Evolutionary conservation across 1,284 basidiomycete species (phyloP).

Genomic region (Ganoderma multipileum): DNA sequence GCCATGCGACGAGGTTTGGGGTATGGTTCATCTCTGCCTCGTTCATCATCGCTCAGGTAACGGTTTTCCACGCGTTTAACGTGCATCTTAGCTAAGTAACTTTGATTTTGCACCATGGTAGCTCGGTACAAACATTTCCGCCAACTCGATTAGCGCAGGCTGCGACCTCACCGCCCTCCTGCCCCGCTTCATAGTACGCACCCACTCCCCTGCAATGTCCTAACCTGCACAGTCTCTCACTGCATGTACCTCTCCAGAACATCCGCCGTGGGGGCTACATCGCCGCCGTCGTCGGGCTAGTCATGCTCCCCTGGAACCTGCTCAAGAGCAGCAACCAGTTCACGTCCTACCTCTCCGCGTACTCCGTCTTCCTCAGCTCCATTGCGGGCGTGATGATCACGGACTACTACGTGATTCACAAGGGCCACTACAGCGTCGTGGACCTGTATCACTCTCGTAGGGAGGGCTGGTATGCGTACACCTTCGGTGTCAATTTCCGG

Average conservation of each 20-base stretch:
- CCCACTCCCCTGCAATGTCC: not conserved
- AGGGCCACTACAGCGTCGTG: slow-evolving; percentile 73
- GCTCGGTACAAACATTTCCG: slow-evolving; percentile 78
- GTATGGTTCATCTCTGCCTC: slow-evolving; percentile 81
- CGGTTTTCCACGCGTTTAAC: slow-evolving; percentile 22
- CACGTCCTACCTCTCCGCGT: slow-evolving; percentile 85
- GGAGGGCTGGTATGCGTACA: slow-evolving; percentile 81
- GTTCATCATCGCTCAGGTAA: slow-evolving; percentile 76
- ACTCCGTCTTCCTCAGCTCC: slow-evolving; percentile 83
- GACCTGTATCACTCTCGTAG: slow-evolving; percentile 71
- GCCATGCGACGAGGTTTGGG: slow-evolving; percentile 70
- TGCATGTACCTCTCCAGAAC: slow-evolving; percentile 50
- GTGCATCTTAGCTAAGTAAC: no score
- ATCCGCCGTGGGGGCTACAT: slow-evolving; percentile 87
- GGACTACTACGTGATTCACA: slow-evolving; percentile 83
- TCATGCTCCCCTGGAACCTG: slow-evolving; percentile 84
- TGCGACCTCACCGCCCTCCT: slow-evolving; percentile 85
- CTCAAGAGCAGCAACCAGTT: slow-evolving; percentile 80
- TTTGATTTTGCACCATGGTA: not conserved
- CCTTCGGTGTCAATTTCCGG: slow-evolving; percentile 77
- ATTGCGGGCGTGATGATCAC: slow-evolving; percentile 86
- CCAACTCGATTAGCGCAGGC: slow-evolving; percentile 86
- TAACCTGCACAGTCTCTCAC: not conserved
- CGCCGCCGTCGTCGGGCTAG: slow-evolving; percentile 76
- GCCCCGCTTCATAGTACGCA: slow-evolving; percentile 76